phyloP scores from a whole-genome alignment of 164 flowering plant species.

The Echeveria elegans region DNA sequence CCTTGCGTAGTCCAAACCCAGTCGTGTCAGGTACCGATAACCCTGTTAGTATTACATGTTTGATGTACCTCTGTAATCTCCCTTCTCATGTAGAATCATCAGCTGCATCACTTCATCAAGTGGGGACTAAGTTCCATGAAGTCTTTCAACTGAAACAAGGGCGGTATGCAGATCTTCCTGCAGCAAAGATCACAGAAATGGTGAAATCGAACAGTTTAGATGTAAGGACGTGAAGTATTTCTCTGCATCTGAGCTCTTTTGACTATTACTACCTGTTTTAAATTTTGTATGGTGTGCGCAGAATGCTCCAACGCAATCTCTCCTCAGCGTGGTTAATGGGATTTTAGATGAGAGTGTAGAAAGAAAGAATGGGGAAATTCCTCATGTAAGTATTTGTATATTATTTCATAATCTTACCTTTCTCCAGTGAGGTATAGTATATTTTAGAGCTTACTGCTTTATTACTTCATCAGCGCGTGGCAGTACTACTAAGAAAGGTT shows the following conservation, averaged over 20 bases:
- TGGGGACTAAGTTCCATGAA: constrained; percentile 57
- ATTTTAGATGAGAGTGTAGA: constrained; percentile 1
- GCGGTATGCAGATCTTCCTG: constrained; percentile 46
- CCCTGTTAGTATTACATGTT: background rate
- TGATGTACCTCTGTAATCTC: background rate
- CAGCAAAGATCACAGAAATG: constrained; percentile 68
- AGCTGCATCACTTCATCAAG: constrained; percentile 30
- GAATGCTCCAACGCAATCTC: constrained; percentile 6
- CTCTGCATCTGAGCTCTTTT: background rate
- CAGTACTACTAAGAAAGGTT: constrained; percentile 64
- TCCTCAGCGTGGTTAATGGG: constrained; percentile 7
- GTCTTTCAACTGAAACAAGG: constrained; percentile 67
- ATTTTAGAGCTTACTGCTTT: constrained; percentile 6
- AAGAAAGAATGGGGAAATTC: constrained; percentile 12
- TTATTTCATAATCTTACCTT: background rate
- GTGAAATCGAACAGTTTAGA: constrained; percentile 70
- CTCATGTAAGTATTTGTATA: constrained; percentile 52
- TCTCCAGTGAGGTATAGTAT: background rate
- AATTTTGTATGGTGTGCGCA: background rate
- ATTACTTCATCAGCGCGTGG: constrained; percentile 51
- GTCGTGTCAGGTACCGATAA: constrained; percentile 11
- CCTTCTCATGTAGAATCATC: constrained; percentile 21
- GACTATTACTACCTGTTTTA: background rate
- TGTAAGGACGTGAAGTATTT: background rate
- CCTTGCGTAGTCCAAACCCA: constrained; percentile 25